Conservation (phyloP, 2,329 filamentous ascomycete genomes). For the Fusarium odoratissimum region DNA sequence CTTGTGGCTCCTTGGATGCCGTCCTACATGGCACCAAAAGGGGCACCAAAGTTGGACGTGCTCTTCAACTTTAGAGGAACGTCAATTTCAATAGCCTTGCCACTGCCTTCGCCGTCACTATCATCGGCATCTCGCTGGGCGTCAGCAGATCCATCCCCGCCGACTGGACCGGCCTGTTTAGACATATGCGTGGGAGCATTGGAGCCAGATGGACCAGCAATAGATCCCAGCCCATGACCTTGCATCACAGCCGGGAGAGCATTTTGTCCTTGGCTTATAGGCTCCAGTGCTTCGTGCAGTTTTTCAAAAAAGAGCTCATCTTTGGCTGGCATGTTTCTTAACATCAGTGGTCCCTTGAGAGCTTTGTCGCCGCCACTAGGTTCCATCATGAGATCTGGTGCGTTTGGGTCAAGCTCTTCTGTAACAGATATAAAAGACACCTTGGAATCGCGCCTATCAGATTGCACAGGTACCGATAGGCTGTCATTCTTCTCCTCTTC, state of each 20-base stretch:
- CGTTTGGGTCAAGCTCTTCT: slow-evolving; percentile 27
- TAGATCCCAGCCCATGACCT: slow-evolving; percentile 40
- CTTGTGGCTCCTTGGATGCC: slow-evolving; percentile 2
- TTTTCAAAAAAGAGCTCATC: slow-evolving; percentile 65
- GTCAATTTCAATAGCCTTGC: slow-evolving; percentile 52
- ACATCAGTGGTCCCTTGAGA: slow-evolving; percentile 64
- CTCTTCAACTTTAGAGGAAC: slow-evolving; percentile 59
- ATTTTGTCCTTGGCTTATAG: slow-evolving; percentile 60
- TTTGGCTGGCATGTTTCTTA: slow-evolving; percentile 66
- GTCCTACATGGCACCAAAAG: slow-evolving; percentile 53
- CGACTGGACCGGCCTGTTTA: slow-evolving; percentile 23
- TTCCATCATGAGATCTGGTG: slow-evolving; percentile 50
- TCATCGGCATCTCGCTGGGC: slow-evolving; percentile 40
- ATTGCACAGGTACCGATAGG: slow-evolving; percentile 5
- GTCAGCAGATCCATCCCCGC: slow-evolving; percentile 41
- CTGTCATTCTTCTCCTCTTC: slow-evolving; percentile 4
- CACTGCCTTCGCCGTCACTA: slow-evolving; percentile 37
- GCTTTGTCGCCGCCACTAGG: slow-evolving; percentile 56
- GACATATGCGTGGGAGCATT: slow-evolving; percentile 19
- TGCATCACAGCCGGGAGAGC: slow-evolving; percentile 59
- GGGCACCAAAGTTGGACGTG: slow-evolving; percentile 61
- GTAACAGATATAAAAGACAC: slow-evolving; percentile 26
- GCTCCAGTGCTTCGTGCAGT: slow-evolving; percentile 63
- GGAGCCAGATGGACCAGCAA: slow-evolving; percentile 27
- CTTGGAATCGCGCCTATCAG: slow-evolving; percentile 28